These are phyloP conservation scores for Salisapilia sapeloensis DNA, from an alignment of 352 stramenopile genomes.

Conservation along the genomic window DNA sequence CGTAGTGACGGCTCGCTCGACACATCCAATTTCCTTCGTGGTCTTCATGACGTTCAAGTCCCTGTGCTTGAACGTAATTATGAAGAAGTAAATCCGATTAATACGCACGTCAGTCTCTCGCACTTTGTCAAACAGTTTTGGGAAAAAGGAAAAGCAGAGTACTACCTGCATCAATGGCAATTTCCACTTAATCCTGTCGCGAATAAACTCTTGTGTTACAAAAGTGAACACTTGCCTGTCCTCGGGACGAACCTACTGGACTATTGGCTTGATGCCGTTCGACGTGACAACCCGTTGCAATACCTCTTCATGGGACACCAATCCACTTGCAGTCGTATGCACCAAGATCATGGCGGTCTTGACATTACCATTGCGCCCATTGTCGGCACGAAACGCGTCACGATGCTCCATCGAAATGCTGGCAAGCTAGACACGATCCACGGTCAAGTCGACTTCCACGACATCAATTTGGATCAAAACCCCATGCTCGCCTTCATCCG, in stretches of 20 bases:
- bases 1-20: slow-evolving; percentile 34
- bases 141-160: slow-evolving; percentile 54
- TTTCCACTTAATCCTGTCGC: slow-evolving; percentile 75
- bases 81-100: slow-evolving; percentile 59
- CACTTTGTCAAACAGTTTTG: slow-evolving; percentile 75
- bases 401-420: slow-evolving; percentile 49
- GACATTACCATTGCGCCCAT: slow-evolving; percentile 90
- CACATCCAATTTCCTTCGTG: slow-evolving; percentile 32
- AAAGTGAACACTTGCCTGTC: slow-evolving; percentile 76
- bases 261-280: slow-evolving; percentile 83
- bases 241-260: slow-evolving; percentile 84
- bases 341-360: slow-evolving; percentile 82
- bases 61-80: slow-evolving; percentile 67
- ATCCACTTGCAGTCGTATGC: slow-evolving; percentile 80
- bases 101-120: slow-evolving; percentile 40
- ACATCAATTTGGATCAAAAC: slow-evolving; percentile 69
- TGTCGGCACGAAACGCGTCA: slow-evolving; percentile 62
- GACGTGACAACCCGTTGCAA: slow-evolving; percentile 82
- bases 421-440: slow-evolving; percentile 78
- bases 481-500: slow-evolving; percentile 80
- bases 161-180: slow-evolving; percentile 94
- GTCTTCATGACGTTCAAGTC: slow-evolving; percentile 65
- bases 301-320: slow-evolving; percentile 91
- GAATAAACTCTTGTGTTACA: slow-evolving; percentile 65
- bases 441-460: slow-evolving; percentile 62